Base-by-base conservation (phyloP, 2,329 filamentous ascomycete genomes). In the Fusarium sp. region DNA sequence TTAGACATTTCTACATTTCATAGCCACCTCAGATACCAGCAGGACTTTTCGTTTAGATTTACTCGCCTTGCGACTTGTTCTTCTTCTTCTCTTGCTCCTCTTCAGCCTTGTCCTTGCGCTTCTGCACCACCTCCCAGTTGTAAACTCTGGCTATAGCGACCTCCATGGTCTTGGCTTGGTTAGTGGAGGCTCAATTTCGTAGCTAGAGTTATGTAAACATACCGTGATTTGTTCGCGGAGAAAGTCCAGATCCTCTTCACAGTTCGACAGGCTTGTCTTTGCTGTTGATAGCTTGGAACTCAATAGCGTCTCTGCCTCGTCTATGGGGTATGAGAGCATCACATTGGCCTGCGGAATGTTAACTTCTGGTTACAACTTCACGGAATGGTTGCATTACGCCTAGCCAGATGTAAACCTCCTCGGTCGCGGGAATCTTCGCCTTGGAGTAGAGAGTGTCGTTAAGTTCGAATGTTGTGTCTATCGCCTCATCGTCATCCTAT, bases 361-460 rank as follows among this genome's bases (percentile, higher is more conserved):
- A 80, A 73, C 59, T 20, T 15, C 24, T 69, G 28, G 39, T 32
- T 2, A 9, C 10, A 34, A 21, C 10, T 21, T 38, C n/a, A 20
- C 30, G 23, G 26, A 23, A 32, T n/a, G 17, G 32, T 10, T 42
- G 4, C n/a, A 11, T 67, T 84, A 92, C 91, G 32, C 96, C 96
- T n/a, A 99, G 86, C 96, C 96, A 99, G 53, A 99, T 85, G 76
- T 97, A 97, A 14, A 99, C 95, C 77, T 99, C 95, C 9, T 97
- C 89, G 1, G 92, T 93, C 2, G 91, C 88, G 21, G 91, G 89
- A 56, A 98, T 88, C 43, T 89, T 86, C 14, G 96, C 96, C 78
- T 94, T 96, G 20, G 94, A 92, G 76, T 94, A 97, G 10, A 99
- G 85, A 3, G 96, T 99, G 76, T 98, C 95, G 81, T 97, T 97